Evolutionary conservation across 495 filamentous ascomycete genomes (phyloP).

Genomic region (Astrothelium subdiscretum): DNA sequence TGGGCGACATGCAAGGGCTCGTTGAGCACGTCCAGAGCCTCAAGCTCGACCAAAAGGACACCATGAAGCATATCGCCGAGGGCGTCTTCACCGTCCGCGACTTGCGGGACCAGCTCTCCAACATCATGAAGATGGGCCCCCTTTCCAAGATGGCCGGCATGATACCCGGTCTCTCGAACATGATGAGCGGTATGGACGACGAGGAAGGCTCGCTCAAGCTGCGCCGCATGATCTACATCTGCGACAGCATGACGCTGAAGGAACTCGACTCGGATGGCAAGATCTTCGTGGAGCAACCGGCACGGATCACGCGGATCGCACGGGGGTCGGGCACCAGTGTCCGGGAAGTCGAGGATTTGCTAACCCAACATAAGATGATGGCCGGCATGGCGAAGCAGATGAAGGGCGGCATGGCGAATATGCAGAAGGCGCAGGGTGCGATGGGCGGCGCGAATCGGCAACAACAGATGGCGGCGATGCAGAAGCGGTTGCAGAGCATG

Average conservation of each 20-base stretch:
- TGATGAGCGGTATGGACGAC: constrained; percentile 93
- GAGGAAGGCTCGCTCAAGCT: constrained; percentile 87
- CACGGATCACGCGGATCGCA: constrained; percentile 87
- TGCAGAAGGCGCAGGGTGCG: constrained; percentile 84
- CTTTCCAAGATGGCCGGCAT: constrained; percentile 96
- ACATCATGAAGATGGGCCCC: constrained; percentile 99
- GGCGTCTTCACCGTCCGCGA: constrained; percentile 94
- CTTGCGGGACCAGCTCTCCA: constrained; percentile 85
- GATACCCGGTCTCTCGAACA: constrained; percentile 86
- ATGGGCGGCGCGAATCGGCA: constrained; percentile 79
- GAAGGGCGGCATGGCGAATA: constrained; percentile 90
- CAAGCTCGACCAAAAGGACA: constrained; percentile 94
- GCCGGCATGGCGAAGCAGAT: constrained; percentile 98
- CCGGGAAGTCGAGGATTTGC: constrained; percentile 90
- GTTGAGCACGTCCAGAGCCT: constrained; percentile 96
- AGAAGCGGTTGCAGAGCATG: constrained; percentile 87
- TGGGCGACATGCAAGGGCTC: constrained; percentile 92
- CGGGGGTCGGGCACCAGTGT: constrained; percentile 82
- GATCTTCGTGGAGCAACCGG: constrained; percentile 82
- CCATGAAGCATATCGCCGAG: constrained; percentile 95
- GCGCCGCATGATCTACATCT: constrained; percentile 97
- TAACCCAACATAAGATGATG: constrained; percentile 98
- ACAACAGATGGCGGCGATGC: constrained; percentile 95
- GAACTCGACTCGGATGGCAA: constrained; percentile 93
- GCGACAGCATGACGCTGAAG: constrained; percentile 91